Percentiles rank a stretch among this genome's conserved stretches.
Conservation (phyloP, 2,329 filamentous ascomycete genomes). For the Whalleya microplaca region DNA sequence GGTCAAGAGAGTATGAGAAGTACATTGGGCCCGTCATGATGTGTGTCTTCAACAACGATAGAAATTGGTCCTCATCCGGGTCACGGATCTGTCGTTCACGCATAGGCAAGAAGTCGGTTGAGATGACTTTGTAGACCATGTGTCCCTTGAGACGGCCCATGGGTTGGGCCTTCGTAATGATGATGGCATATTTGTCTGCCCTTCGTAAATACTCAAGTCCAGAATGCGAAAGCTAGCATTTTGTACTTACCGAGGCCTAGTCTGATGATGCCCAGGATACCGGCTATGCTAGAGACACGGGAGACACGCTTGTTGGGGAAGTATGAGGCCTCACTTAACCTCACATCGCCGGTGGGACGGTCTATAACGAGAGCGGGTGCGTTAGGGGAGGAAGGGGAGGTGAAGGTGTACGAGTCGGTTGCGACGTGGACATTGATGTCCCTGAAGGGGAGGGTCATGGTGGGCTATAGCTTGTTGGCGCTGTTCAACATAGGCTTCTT, state of each 20-base stretch:
- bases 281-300: constrained; percentile 87
- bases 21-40: constrained; percentile 89
- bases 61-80: constrained; percentile 90
- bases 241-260: constrained; percentile 76
- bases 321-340: constrained; percentile 79
- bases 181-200: constrained; percentile 89
- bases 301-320: constrained; percentile 72
- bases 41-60: constrained; percentile 78
- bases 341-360: constrained; percentile 86
- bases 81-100: constrained; percentile 91
- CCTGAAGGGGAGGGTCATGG: constrained; percentile 70
- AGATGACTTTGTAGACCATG: constrained; percentile 90
- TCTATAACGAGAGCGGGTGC: constrained; percentile 88
- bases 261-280: constrained; percentile 92
- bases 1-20: constrained; percentile 95
- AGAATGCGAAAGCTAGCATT: background rate
- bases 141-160: constrained; percentile 92
- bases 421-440: constrained; percentile 98
- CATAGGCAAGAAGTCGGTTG: constrained; percentile 91
- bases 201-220: constrained; percentile 16
- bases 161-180: constrained; percentile 92
- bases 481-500: constrained; percentile 27
- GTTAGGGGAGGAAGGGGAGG: constrained; percentile 89
- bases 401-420: constrained; percentile 91
- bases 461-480: constrained; percentile 24